Evolutionary conservation across 306 rosid species (phyloP), one percentile per base, ranked within the genome.

Genomic region (Vigna reflexopilosa): DNA sequence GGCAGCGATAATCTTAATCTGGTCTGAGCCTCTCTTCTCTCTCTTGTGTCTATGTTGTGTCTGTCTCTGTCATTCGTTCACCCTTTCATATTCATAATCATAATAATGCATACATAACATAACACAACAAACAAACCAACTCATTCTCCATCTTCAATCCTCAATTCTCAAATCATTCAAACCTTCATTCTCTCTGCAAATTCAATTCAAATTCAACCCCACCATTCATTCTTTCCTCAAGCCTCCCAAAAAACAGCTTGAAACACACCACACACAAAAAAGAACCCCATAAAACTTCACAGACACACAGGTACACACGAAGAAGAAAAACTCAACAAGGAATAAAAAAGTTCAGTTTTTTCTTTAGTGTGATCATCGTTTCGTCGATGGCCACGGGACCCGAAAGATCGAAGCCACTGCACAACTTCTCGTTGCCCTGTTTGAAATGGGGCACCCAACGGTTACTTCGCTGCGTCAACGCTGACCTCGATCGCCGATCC

Each of bases 361-460:
- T 15, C 8, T 62, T 3, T 6, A n/a, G 50, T 71, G 64, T 54
- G 36, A 49, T 50, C 47, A 70, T 70, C 47, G 14, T 51, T 71
- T 71, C 20, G 6, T 17, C 26, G 34, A 78, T 87, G 82, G 73
- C 68, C 32, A 80, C 73, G 88, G 78, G 65, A 30, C 83, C 86
- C 5, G 90, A 89, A 75, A 72, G 92, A 82, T 86, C 92, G 73
- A 86, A 86, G 50, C 62, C 81, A 77, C 86, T 89, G 6, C 90
- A 89, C 63, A 86, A 89, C 86, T 89, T 89, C 87, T 84, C 90
- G 40, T 82, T 89, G 36, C 90, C 92, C n/a, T 72, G 76, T 52
- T 84, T 86, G 76, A 86, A 84, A 84, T 89, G 92, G 92, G 92
- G 90, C 48, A 61, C 80, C n/a, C 89, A 83, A 48, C 69, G 68